phyloP scores from a whole-genome alignment of 192 early-diverging fungal species.

The Linnemannia zychae region DNA sequence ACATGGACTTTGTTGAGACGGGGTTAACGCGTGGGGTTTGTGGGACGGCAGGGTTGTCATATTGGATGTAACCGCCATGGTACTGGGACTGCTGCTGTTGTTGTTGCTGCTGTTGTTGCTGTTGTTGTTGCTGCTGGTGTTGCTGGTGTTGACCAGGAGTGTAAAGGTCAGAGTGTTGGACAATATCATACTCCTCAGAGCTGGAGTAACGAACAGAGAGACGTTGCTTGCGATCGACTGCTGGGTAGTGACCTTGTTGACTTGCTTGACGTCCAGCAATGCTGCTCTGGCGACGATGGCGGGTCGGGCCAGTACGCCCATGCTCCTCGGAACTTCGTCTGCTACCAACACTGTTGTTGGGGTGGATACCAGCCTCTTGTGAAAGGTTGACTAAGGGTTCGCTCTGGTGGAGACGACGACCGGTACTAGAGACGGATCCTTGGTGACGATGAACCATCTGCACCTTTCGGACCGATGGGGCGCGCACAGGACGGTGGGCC shows the following conservation, averaged over 20 bases:
- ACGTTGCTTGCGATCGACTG: constrained; percentile 24
- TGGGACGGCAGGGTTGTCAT: neutral
- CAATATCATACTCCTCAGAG: constrained; percentile 21
- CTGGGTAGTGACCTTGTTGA: constrained; percentile 28
- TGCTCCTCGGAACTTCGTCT: constrained; percentile 19
- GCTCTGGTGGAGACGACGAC: neutral
- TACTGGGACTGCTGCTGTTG: constrained; percentile 12
- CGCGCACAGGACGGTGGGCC: constrained; percentile 4
- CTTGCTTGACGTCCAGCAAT: constrained; percentile 33
- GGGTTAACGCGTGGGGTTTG: constrained; percentile 4
- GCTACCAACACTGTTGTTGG: neutral
- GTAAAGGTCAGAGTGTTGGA: constrained; percentile 10
- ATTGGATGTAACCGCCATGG: neutral
- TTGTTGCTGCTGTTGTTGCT: constrained; percentile 2
- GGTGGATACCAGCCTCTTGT: neutral
- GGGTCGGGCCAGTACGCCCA: constrained; percentile 12
- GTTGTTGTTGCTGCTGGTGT: constrained; percentile 1
- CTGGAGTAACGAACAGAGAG: constrained; percentile 9
- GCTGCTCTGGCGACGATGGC: constrained; percentile 40
- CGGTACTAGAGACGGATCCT: neutral
- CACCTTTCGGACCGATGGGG: constrained; percentile 15
- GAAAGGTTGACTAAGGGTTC: constrained; percentile 22
- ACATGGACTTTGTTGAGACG: constrained; percentile 8
- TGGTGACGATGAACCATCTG: neutral
- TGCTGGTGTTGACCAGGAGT: neutral